Percentiles rank a stretch among this genome's conserved stretches.
Conservation (phyloP, 192 early-diverging fungal genomes). For the Spizellomyces punctatus region DNA sequence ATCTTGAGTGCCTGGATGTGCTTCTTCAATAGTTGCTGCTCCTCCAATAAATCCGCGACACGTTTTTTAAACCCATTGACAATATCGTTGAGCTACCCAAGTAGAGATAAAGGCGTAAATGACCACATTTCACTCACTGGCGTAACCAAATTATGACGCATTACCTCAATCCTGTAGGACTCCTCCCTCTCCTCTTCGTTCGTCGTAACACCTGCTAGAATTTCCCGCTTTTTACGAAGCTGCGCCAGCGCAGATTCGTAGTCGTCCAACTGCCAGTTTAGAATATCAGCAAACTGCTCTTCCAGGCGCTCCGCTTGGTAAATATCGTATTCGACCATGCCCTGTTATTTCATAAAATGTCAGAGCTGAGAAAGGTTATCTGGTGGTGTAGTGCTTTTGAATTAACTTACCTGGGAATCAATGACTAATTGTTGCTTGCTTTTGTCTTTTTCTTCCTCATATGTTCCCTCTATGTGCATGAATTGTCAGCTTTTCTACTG, state of each 20-base stretch:
- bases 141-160: neutral
- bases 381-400: neutral
- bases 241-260: conserved; percentile 48
- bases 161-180: conserved; percentile 40
- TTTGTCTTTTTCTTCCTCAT: conserved; percentile 33
- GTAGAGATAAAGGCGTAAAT: neutral
- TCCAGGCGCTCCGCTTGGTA: conserved; percentile 47
- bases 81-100: conserved; percentile 40
- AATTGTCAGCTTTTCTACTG: no score
- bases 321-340: conserved; percentile 49
- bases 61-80: conserved; percentile 36
- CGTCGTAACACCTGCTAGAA: conserved; percentile 34
- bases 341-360: conserved; percentile 19
- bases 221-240: conserved; percentile 46
- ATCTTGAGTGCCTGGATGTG: conserved; percentile 36
- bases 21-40: conserved; percentile 38
- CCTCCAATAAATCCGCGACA: conserved; percentile 41
- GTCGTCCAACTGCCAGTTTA: conserved; percentile 52
- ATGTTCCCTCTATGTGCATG: neutral
- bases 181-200: conserved; percentile 39
- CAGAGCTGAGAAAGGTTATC: neutral
- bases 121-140: neutral
- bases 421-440: conserved; percentile 45
- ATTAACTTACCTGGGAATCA: conserved; percentile 33
- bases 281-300: conserved; percentile 50